Base-by-base conservation (phyloP, 2,329 filamentous ascomycete species). In the Xylariales sp. region DNA sequence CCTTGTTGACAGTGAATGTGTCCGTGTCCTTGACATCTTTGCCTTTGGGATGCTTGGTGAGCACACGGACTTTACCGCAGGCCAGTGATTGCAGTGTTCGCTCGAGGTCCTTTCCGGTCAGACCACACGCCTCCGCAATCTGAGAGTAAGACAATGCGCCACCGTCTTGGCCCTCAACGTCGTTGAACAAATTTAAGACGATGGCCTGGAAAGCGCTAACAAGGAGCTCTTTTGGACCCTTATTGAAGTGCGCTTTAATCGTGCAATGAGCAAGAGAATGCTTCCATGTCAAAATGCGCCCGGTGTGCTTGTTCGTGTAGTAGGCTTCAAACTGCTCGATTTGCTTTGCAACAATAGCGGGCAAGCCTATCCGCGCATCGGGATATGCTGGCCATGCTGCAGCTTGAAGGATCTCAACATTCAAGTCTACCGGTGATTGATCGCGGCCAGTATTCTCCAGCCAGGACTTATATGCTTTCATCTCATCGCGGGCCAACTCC, bases 51-150 rank as follows among this genome's bases (percentile, higher is more conserved):
- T 83, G 78, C 63, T 98, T 98, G 29, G 68, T 75, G 14, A 98
- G 73, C 10, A 96, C 88, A 6, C 88, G 83, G 20, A 85, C 76
- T 65, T 89, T 93, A 47, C 86, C 91, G 59, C 91, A 97, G 3
- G 94, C 93, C 21, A 98, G 80, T 5, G 90, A 96, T 62, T 98
- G 93, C 13, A 98, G 76, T 0, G 93, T 98, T 41, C 93, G 85
- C 51, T 85, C 81, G 16, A 98, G 78, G 55, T 97, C 89, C 23
- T 71, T 69, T 37, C 87, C 86, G 27, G 80, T 75, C 11, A 97
- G 75, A 18, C 81, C 84, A 0, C 88, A 93, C 16, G 80, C 78
- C 29, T 80, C 70, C 40, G 83, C 74, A 35, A 98, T 85, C 48
- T 91, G 81, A 23, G 74, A 62, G 61, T 95, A 96, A 7, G 76